Percentiles rank a stretch among this genome's conserved stretches.
Evolutionary conservation across 441 rosid genomes (phyloP).

Genomic region (Oxalis stricta): DNA sequence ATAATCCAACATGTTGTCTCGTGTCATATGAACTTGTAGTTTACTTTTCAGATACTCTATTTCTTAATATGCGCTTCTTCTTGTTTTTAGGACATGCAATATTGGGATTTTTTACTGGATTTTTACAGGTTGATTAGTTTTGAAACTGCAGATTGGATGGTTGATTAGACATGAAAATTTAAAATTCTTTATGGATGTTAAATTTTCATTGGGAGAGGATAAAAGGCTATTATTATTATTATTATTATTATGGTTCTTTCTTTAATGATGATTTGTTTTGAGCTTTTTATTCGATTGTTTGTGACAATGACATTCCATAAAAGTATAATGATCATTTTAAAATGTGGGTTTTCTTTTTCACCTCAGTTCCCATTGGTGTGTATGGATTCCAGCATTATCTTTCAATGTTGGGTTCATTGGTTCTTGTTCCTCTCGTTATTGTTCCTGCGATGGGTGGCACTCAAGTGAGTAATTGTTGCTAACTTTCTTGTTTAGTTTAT

Average conservation of each 20-base stretch:
- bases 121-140: no score
- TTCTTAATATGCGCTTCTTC: no score
- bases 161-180: no score
- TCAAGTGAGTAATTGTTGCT: slow-evolving; percentile 44
- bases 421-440: slow-evolving; percentile 81
- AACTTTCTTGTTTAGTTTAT: slow-evolving; percentile 1
- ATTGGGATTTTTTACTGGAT: no score
- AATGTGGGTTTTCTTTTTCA: slow-evolving; percentile 11
- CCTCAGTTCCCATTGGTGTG: slow-evolving; percentile 82
- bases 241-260: background rate
- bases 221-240: no score
- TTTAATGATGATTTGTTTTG: background rate
- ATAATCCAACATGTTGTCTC: no score
- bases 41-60: no score
- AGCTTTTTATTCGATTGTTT: slow-evolving; percentile 1
- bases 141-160: no score
- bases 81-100: no score
- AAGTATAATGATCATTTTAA: background rate
- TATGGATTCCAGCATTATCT: slow-evolving; percentile 92
- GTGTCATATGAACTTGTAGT: no score
- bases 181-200: background rate
- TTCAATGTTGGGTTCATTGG: slow-evolving; percentile 76
- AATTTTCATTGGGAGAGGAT: background rate
- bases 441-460: slow-evolving; percentile 99
- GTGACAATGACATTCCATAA: background rate